These are phyloP conservation scores for Trichoderma guizhouense DNA, from an alignment of 2,329 filamentous ascomycete species.

Conservation along the genomic window DNA sequence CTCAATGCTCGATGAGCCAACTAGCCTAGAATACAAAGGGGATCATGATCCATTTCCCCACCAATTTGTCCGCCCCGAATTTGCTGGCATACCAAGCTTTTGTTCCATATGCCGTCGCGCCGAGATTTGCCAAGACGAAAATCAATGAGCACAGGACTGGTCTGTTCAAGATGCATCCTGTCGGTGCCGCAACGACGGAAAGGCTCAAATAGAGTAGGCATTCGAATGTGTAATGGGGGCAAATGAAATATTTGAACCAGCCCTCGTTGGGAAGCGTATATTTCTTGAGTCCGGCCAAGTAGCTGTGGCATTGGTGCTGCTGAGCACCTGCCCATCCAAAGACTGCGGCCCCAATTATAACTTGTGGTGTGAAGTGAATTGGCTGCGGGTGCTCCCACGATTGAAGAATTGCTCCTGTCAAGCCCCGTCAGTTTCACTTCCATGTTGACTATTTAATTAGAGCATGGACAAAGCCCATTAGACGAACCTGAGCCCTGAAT, in stretches of 20 bases:
- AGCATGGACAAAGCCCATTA: background rate
- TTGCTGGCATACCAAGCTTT: constrained; percentile 74
- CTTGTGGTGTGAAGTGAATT: constrained; percentile 25
- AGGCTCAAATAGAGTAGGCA: constrained; percentile 80
- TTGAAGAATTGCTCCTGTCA: constrained; percentile 33
- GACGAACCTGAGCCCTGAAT: constrained; percentile 71
- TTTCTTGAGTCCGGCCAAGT: constrained; percentile 69
- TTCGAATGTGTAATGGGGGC: constrained; percentile 90
- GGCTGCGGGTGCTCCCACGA: constrained; percentile 29
- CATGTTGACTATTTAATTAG: background rate
- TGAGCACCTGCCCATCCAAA: constrained; percentile 68
- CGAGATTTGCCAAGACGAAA: constrained; percentile 78
- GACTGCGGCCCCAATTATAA: constrained; percentile 50
- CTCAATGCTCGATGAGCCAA: background rate
- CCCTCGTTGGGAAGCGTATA: constrained; percentile 77
- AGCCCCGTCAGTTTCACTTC: background rate
- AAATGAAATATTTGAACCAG: constrained; percentile 69
- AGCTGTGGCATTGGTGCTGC: constrained; percentile 71
- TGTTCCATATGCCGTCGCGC: constrained; percentile 74
- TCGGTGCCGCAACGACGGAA: constrained; percentile 68
- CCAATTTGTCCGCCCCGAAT: constrained; percentile 66
- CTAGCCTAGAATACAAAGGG: constrained; percentile 58
- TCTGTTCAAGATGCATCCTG: constrained; percentile 62
- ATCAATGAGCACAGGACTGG: constrained; percentile 67
- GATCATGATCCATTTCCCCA: constrained; percentile 70